Evolutionary conservation across 176 grass and related monocot genomes (phyloP).

Genomic region (Thinopyrum elongatum): DNA sequence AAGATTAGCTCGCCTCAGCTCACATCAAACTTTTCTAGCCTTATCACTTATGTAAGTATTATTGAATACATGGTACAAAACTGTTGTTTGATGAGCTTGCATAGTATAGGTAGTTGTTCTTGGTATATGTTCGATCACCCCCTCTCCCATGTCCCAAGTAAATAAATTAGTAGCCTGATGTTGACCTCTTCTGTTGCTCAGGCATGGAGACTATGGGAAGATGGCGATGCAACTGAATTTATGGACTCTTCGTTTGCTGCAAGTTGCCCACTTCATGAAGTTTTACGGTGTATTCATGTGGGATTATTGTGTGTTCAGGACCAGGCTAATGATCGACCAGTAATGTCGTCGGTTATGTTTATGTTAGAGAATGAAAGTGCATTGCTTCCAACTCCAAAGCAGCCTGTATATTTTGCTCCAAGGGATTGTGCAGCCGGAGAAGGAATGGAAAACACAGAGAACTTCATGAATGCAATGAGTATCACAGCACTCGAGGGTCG

Average conservation of each 20-base stretch:
- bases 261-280: neutral
- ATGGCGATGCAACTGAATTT: constrained; percentile 15
- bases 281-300: constrained; percentile 34
- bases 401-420: constrained; percentile 18
- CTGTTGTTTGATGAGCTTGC: too few relatives aligned
- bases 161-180: neutral
- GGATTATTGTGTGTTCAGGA: constrained; percentile 49
- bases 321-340: constrained; percentile 28
- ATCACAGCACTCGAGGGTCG: neutral
- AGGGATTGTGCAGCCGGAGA: neutral
- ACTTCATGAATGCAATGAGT: neutral
- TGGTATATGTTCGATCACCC: too few relatives aligned
- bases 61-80: too few relatives aligned
- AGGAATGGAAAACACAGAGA: neutral
- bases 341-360: constrained; percentile 32
- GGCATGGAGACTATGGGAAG: constrained; percentile 43
- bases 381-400: constrained; percentile 18
- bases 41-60: too few relatives aligned
- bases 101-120: too few relatives aligned
- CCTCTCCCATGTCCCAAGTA: too few relatives aligned
- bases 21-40: too few relatives aligned
- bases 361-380: constrained; percentile 32
- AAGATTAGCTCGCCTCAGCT: too few relatives aligned
- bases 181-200: neutral
- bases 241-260: constrained; percentile 16